Evolutionary conservation across 768 basidiomycete species (phyloP), one percentile per base, ranked within the genome.

Genomic region (Termitomyces eurrhizus): DNA sequence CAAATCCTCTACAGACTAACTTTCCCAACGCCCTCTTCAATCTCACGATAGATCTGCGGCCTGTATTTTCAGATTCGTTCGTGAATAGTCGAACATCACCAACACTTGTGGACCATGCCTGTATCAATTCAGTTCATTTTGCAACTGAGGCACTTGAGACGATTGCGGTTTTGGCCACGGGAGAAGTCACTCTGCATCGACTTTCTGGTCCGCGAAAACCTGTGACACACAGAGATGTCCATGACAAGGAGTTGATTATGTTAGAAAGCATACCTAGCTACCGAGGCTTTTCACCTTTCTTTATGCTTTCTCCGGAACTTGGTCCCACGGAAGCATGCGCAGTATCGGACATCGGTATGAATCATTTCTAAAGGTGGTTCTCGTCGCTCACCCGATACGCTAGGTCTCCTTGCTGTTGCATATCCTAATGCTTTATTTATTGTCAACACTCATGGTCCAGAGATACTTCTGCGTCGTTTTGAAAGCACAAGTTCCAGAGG

Each of bases 401-500:
- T 62, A 93, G 92, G 91, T 5, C 93, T 95, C 71, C 71, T 93
- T 48, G 91, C 93, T 2, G 78, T 87, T 3, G 85, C 88, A 3
- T 92, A 89, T 69, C 68, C 72, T 6, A 80, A 83, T 52, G 86
- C 80, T 2, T 58, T 95, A 24, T 73, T 81, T 37, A 74, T 94
- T 36, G 69, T 94, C 18, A 89, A 95, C 67, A 78, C 93, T 80
- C 80, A 91, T 26, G 88, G 84, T 1, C 92, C 92, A 1, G 79
- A 80, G 13, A 74, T 93, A 12, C 80, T 93, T 12, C 73, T 89
- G 1, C 78, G 84, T 32, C 78, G 77, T 64, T 67, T 64, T 16
- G 67, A 72, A 63, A 76, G 69, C 52, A 77, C 69, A 57, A 76
- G 76, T 66, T 69, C 72, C 26, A 80, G 77, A 65, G 77, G 73